phyloP scores from a whole-genome alignment of 495 filamentous ascomycete genomes.

The Daldinia bambusicola region DNA sequence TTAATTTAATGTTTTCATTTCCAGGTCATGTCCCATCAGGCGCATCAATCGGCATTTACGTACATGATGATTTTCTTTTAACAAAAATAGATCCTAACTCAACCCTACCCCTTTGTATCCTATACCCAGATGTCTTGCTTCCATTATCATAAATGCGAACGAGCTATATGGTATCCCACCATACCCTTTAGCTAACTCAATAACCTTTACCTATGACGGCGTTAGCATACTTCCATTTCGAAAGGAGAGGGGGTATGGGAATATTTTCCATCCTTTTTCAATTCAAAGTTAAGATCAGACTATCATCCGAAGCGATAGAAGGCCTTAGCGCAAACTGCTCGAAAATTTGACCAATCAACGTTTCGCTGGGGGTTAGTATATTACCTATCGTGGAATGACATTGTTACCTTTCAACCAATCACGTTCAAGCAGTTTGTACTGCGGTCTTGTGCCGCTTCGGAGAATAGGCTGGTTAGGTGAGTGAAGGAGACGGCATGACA shows the following conservation, averaged over 20 bases:
- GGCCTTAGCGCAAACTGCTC: not conserved
- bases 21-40: conserved; percentile 25
- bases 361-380: not conserved
- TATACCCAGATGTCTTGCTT: conserved; percentile 5
- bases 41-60: too few species aligned
- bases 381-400: not conserved
- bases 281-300: not conserved
- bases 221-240: conserved; percentile 6
- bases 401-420: not conserved
- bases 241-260: not conserved
- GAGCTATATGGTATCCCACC: not conserved
- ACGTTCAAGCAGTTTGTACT: not conserved
- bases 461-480: not conserved
- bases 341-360: not conserved
- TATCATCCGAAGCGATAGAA: not conserved
- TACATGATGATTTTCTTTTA: not conserved
- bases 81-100: not conserved
- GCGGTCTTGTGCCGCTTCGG: not conserved
- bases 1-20: conserved; percentile 22
- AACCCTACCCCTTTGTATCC: conserved; percentile 7
- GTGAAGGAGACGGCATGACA: not conserved
- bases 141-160: not conserved
- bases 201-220: conserved; percentile 8
- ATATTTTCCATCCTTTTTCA: not conserved
- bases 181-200: not conserved